Evolutionary conservation across 441 rosid genomes (phyloP).

Genomic region (Cnidoscolus chayamansa): DNA sequence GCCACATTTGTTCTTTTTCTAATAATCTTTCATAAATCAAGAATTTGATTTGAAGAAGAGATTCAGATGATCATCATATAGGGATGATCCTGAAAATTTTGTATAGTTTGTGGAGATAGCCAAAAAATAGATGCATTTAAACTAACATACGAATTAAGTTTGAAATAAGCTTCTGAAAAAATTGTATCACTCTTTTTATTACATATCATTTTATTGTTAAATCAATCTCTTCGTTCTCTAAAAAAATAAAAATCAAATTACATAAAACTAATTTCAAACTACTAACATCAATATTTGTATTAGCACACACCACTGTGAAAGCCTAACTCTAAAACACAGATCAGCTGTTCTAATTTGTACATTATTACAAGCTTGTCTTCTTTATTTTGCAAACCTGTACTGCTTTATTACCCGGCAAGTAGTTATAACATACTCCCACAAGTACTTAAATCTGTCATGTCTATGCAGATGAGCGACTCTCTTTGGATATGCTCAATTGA

Average conservation of each 20-base stretch:
- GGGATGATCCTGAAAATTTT: no score
- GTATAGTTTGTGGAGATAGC: no score
- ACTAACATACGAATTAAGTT: no score
- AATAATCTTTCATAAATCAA: no score
- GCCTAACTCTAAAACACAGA: not conserved
- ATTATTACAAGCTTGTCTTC: not conserved
- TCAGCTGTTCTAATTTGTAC: not conserved
- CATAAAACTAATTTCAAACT: not conserved
- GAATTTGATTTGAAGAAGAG: no score
- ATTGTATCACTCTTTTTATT: no score
- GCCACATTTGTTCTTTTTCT: no score
- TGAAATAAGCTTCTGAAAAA: no score
- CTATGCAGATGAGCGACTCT: slow-evolving; percentile 17
- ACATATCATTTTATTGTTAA: no score
- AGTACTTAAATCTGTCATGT: not conserved
- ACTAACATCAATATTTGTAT: not conserved
- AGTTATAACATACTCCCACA: not conserved
- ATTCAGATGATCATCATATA: no score
- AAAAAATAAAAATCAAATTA: not conserved
- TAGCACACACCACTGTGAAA: not conserved
- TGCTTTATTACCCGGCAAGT: not conserved
- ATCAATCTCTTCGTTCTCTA: no score
- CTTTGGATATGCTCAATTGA: slow-evolving; percentile 14
- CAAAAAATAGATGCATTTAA: no score
- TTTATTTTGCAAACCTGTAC: not conserved